These are phyloP conservation scores for Astrephomene gubernaculifera DNA, from an alignment of 139 green algal species.

Conservation along the genomic window DNA sequence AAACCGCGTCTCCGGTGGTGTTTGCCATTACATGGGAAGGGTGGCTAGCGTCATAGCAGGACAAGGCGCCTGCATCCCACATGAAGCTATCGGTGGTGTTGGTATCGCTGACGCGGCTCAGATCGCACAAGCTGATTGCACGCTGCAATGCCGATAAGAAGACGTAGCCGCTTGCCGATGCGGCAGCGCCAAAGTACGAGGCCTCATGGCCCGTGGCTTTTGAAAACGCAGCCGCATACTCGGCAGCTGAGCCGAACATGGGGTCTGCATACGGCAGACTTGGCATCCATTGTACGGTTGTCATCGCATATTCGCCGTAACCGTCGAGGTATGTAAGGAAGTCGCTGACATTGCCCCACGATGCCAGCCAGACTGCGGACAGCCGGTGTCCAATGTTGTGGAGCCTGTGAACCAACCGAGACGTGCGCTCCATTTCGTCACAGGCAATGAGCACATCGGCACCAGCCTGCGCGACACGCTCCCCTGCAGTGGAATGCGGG, in stretches of 20 bases:
- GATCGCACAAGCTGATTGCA: neutral
- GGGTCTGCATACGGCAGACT: slow-evolving; percentile 6
- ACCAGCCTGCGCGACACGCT: neutral
- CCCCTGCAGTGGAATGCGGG: neutral
- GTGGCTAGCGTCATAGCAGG: neutral
- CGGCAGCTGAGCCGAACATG: neutral
- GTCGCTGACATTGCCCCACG: neutral
- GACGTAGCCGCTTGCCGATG: neutral
- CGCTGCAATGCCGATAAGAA: neutral
- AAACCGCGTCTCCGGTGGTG: too few relatives aligned
- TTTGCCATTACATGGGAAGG: too few relatives aligned
- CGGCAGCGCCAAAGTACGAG: neutral
- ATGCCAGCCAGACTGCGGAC: neutral
- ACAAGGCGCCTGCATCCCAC: neutral
- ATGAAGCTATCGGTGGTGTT: neutral
- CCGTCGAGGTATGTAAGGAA: neutral
- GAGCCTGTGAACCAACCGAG: neutral
- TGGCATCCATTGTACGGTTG: slow-evolving; percentile 1
- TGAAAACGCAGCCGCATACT: neutral
- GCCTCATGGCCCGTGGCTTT: neutral
- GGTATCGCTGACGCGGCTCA: neutral
- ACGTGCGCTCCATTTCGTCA: neutral
- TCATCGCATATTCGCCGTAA: neutral
- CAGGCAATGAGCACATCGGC: slow-evolving; percentile 6
- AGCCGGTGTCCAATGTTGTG: neutral